Evolutionary conservation across 768 basidiomycete species (phyloP), one percentile per base, ranked within the genome.

Genomic region (Clavulina sp.): DNA sequence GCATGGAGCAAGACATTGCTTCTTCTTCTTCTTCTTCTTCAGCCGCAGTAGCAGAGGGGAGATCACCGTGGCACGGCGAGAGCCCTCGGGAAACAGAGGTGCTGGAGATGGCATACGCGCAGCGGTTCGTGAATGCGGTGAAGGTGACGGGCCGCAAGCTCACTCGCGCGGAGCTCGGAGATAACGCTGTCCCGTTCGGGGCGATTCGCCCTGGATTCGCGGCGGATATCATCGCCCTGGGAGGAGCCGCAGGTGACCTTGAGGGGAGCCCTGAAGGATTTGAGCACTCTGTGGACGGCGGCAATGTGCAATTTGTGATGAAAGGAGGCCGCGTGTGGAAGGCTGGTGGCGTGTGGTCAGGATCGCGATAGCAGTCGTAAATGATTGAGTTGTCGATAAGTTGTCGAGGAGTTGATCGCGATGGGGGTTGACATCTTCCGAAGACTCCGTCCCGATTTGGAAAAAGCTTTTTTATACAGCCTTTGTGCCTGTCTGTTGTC

Each of bases 181-280:
- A 73, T 54, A 73, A 68, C 49, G 75, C 69, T 16, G 68, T 75
- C 2, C 73, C 72, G 5, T 78, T 81, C 59, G 78, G 79, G 2
- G 69, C 61, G 36, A 58, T 80, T 32, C 63, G 63, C 49, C 62
- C 63, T 46, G 78, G 78, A 2, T 81, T 76, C 64, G 73, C 74
- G 3, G 78, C 74, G 40, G 73, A 72, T 54, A 62, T 71, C 46
- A 63, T 71, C 50, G 70, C 66, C 26, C n/a, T n/a, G n/a, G n/a
- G n/a, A n/a, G n/a, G n/a, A n/a, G 66, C 64, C 2, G 56, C 51
- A 29, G 67, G 67, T 13, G 65, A 70, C 53, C 53, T 70, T 16
- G n/a, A n/a, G n/a, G n/a, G n/a, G n/a, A n/a, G n/a, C n/a, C 65
- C 58, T 52, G 53, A 53, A 29, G 66, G 73, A 56, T 72, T 73